Evolutionary conservation across 441 rosid genomes (phyloP), one percentile per base, ranked within the genome.

Genomic region (Dalechampia spathulata): DNA sequence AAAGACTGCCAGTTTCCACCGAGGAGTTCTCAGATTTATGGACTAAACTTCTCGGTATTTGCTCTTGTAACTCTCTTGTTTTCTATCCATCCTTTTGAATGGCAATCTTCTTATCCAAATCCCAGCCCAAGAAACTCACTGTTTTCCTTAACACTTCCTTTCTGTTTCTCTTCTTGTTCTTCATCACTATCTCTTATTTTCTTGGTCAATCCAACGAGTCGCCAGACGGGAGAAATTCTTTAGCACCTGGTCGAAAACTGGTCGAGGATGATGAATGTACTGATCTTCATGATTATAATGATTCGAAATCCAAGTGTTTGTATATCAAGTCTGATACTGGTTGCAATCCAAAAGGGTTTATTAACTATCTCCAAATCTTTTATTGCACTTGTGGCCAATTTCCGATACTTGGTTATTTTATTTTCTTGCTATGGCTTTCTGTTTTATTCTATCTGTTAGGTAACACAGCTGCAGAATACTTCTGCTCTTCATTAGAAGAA

Each of bases 381-480:
- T 87, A 82, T 23, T 91, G 96, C 65, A 67, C 71, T 49, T 86
- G 71, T 54, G 92, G 90, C 21, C 34, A 69, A 26, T 64, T 62
- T 55, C 76, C 82, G 26, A n/a, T 79, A n/a, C 71, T 79, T 40
- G 96, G 90, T 3, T 66, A 78, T 57, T 54, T 40, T 30, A 39
- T 81, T 20, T 74, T 85, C 46, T 66, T 76, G 13, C 49, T 72
- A 9, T 87, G 96, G 98, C 83, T 91, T 3, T 37, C 70, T 56
- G 79, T 85, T 65, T 65, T 87, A 55, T 91, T 91, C 75, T 87
- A 87, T 66, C 65, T 91, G 23, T 49, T 91, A 27, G 96, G 98
- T 28, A 80, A 86, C 72, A 87, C 98, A 26, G 90, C 96, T 34
- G 86, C 96, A 12, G 67, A 68, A 21, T 91, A 82, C 75, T 91